These are phyloP conservation scores for Gremmenia infestans DNA, from an alignment of 2,329 filamentous ascomycete species.

Conservation along the genomic window DNA sequence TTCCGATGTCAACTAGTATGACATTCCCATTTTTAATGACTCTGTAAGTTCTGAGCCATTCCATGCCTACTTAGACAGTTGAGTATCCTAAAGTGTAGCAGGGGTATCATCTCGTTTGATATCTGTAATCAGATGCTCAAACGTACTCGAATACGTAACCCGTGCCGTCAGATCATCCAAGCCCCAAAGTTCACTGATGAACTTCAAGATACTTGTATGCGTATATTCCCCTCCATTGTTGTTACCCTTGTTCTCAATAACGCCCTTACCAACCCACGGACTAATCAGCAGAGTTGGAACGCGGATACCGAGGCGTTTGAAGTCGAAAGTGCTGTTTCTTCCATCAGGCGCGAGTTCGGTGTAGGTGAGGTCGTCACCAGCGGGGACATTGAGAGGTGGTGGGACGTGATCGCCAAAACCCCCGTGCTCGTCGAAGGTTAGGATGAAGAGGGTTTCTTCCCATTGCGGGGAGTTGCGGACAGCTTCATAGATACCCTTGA, in stretches of 20 bases:
- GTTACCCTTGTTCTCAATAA: slow-evolving; percentile 36
- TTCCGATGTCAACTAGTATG: not conserved
- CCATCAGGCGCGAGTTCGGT: slow-evolving; percentile 35
- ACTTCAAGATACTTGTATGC: slow-evolving; percentile 40
- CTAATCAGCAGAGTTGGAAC: slow-evolving; percentile 41
- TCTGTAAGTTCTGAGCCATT: not conserved
- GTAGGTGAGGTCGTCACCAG: slow-evolving; percentile 34
- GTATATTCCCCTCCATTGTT: slow-evolving; percentile 38
- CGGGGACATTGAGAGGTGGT: slow-evolving; percentile 36
- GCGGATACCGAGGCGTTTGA: slow-evolving; percentile 39
- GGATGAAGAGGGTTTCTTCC: slow-evolving; percentile 42
- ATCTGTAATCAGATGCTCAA: slow-evolving; percentile 26
- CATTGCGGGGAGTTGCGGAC: slow-evolving; percentile 40
- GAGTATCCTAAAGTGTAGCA: slow-evolving; percentile 18
- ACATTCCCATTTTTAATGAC: not conserved
- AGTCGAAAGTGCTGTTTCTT: slow-evolving; percentile 34
- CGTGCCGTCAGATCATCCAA: slow-evolving; percentile 23
- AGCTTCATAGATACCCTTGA: slow-evolving; percentile 43
- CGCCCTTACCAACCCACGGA: slow-evolving; percentile 39
- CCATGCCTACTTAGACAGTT: slow-evolving; percentile 7
- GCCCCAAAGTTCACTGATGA: slow-evolving; percentile 39
- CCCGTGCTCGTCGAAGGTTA: slow-evolving; percentile 44
- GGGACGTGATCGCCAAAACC: slow-evolving; percentile 44
- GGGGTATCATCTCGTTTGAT: slow-evolving; percentile 22
- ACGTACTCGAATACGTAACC: slow-evolving; percentile 20